Evolutionary conservation across 2,329 filamentous ascomycete species (phyloP), one percentile per base, ranked within the genome.

Genomic region (Trichoderma koningiopsis): DNA sequence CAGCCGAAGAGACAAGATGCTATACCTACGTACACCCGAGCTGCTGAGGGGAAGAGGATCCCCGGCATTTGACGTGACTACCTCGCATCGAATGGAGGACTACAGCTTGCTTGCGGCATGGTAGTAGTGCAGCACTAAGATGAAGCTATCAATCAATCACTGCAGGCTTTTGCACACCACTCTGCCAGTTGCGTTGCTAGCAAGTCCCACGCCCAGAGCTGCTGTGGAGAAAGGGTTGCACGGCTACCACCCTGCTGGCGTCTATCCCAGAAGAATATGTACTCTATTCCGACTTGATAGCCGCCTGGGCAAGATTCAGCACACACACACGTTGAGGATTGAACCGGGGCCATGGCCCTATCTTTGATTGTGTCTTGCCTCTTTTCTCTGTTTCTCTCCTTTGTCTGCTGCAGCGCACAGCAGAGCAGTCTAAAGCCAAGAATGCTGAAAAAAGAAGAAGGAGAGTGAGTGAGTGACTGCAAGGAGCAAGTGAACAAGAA

Each of bases 251-350:
- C 61, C n/a, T 37, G 49, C 43, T 53, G 60, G 60, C 31, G n/a
- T 24, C 33, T 40, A 43, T 52, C 33, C 31, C n/a, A 40, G 47
- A 37, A 49, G n/a, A 24, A 55, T 27, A n/a, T 43, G 40, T n/a
- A 64, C 47, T 40, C 61, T 64, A 40, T 55, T 64, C 49, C 49
- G 49, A 55, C 61, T 55, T 64, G 61, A 64, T 24, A 49, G 59
- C 58, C 58, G 58, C 59, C 59, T 29, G 40, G 40, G 33, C 40
- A 64, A 64, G 61, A 64, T 55, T 49, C 49, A 43, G 37, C 49
- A n/a, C 49, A 35, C 49, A 24, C 47, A 22, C 22, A 35, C 33
- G 2, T 22, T 14, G 31, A 43, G 2, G 43, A 33, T 11, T 22
- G 29, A 49, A 10, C 24, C 7, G 29, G n/a, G 16, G 22, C n/a